A percentile compares a stretch with the other conserved stretches of the same genome.
Conservation (phyloP, 768 basidiomycete genomes). For the Pisolithus orientalis region DNA sequence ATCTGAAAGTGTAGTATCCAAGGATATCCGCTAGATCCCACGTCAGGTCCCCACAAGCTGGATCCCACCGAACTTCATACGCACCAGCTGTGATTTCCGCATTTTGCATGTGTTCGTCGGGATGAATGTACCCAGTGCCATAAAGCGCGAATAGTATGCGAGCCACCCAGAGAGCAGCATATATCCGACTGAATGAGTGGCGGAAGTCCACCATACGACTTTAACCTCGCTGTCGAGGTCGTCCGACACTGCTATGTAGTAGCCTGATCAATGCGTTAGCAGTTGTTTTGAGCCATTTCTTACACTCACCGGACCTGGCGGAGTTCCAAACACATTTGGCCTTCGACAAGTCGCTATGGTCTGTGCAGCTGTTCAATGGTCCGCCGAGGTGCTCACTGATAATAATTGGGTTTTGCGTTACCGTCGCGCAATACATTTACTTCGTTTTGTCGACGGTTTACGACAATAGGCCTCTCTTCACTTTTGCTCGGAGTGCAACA, state of each 20-base stretch:
- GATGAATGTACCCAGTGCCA: conserved; percentile 35
- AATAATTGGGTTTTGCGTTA: neutral
- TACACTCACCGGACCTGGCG: conserved; percentile 11
- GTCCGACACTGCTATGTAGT: too few species aligned
- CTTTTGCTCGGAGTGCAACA: conserved; percentile 94
- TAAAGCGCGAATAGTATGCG: conserved; percentile 27
- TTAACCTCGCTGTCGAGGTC: too few species aligned
- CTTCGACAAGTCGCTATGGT: conserved; percentile 15
- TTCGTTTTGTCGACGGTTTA: neutral
- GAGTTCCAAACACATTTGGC: conserved; percentile 22
- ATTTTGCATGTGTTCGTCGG: conserved; percentile 38
- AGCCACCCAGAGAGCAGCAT: conserved; percentile 21
- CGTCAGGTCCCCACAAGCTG: conserved; percentile 16
- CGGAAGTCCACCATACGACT: conserved; percentile 6
- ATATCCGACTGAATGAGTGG: conserved; percentile 13
- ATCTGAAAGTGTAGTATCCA: conserved; percentile 19
- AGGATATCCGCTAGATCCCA: conserved; percentile 11
- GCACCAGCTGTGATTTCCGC: conserved; percentile 34
- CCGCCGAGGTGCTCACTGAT: conserved; percentile 11
- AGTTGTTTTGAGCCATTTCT: too few species aligned
- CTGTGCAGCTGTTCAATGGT: conserved; percentile 11
- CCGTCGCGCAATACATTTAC: neutral
- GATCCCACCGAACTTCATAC: neutral
- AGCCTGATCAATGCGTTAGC: neutral
- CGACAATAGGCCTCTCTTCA: conserved; percentile 65